phyloP scores from a whole-genome alignment of 2,329 filamentous ascomycete species.

The Exophiala alcalophila region DNA sequence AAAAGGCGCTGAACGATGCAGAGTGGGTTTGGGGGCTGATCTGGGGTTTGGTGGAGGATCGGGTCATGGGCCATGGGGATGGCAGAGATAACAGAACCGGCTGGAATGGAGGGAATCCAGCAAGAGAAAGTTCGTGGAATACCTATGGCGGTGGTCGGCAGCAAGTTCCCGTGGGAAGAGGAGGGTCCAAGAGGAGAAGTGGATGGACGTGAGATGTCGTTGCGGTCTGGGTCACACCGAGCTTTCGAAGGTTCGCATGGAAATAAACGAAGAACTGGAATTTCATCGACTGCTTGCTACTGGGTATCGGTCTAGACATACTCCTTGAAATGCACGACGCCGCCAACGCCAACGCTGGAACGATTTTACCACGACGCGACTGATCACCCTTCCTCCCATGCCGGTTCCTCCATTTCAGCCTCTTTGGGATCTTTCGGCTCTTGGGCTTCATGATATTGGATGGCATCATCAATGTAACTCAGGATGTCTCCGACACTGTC shows the following conservation, averaged over 20 bases:
- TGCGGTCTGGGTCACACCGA: background rate
- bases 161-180: conserved; percentile 17
- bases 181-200: conserved; percentile 8
- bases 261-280: background rate
- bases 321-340: background rate
- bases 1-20: conserved; percentile 23
- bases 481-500: conserved; percentile 82
- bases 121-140: conserved; percentile 4
- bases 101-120: conserved; percentile 1
- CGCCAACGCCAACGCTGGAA: conserved; percentile 29
- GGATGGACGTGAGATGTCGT: conserved; percentile 17
- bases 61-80: conserved; percentile 5
- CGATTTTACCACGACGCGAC: too few species aligned
- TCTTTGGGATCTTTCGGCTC: conserved; percentile 77
- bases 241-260: background rate
- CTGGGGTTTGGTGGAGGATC: conserved; percentile 24
- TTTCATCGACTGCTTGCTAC: background rate
- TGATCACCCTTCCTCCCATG: conserved; percentile 43
- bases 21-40: conserved; percentile 23
- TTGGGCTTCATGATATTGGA: conserved; percentile 90
- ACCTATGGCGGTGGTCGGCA: conserved; percentile 16
- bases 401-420: conserved; percentile 56
- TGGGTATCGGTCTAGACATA: conserved; percentile 7
- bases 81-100: conserved; percentile 12
- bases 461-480: conserved; percentile 91